Evolutionary conservation across 768 basidiomycete species (phyloP).

Genomic region (Psilocybe azurescens): DNA sequence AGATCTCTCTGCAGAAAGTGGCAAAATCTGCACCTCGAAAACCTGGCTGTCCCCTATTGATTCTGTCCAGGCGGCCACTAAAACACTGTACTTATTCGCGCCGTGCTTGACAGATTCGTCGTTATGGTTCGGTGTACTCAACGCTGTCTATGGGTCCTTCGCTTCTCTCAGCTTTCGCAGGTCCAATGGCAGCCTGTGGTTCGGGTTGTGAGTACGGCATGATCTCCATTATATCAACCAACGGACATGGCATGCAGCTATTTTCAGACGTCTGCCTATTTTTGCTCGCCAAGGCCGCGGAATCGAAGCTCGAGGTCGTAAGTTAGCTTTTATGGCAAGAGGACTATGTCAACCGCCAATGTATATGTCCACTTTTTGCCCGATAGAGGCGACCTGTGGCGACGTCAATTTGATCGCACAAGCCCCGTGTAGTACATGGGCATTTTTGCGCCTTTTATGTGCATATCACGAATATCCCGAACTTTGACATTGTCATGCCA

Average conservation of each 20-base stretch:
- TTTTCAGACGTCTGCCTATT: neutral
- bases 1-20: neutral
- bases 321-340: constrained; percentile 8
- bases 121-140: neutral
- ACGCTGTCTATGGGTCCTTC: too few species aligned
- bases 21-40: neutral
- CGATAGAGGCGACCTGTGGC: constrained; percentile 6
- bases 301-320: neutral
- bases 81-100: too few species aligned
- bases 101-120: neutral
- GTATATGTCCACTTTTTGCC: neutral
- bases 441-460: neutral
- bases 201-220: neutral
- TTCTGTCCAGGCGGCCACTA: neutral
- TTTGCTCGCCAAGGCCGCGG: constrained; percentile 11
- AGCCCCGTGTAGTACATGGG: neutral
- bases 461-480: neutral
- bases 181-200: too few species aligned
- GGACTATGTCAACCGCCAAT: neutral
- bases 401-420: constrained; percentile 5
- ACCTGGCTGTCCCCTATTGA: neutral
- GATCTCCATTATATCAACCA: neutral
- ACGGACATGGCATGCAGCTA: constrained; percentile 3
- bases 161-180: too few species aligned
- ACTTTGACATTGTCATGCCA: neutral